Base-by-base conservation (phyloP, 331 rosid genomes). In the Malus hybrid region DNA sequence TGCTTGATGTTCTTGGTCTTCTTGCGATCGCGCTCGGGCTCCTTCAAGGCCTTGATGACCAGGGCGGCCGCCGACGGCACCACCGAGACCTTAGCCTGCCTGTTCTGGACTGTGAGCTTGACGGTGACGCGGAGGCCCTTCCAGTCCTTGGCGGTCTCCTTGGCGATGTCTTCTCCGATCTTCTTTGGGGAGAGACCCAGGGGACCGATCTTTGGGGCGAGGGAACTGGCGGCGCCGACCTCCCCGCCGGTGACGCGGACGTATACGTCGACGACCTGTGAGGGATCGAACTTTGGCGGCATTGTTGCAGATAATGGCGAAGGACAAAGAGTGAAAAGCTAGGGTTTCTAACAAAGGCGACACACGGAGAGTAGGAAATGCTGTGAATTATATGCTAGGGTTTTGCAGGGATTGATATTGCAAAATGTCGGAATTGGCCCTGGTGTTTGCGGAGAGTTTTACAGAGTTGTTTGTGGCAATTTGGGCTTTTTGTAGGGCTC, bases 161-260 rank as follows among this genome's bases (percentile, higher is more conserved):
- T 91, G 19, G 97, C 97, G 13, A 91, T 91, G 74, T 91, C 97
- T 84, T 91, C 97, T 80, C 97, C 95, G 71, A 91, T 89, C 87
- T 89, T 89, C 81, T 91, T 91, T 0, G 97, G 97, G n/a, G 93
- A 91, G 24, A 91, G 88, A 69, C 97, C 97, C 10, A 89, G 93
- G 0, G 97, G 97, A 8, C 97, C 97, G 79, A 91, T 91, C 89
- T 91, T 91, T 9, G 97, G 97, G 22, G 97, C 91, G 28, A 91
- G 90, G 0, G 97, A 91, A 79, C 96, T 89, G 24, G 93, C 97
- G 8, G 97, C 97, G 2, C 97, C 97, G 11, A 89, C 97, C 71
- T 91, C 97, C 6, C 97, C 97, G 20, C 93, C 96, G 57, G 96
- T 91, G 73, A 91, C 96, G 70, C 96, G 76, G 64, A 91, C 93